A percentile compares a stretch with the other conserved stretches of the same genome.
Conservation (phyloP, 768 basidiomycete genomes). For the Russula abietina region DNA sequence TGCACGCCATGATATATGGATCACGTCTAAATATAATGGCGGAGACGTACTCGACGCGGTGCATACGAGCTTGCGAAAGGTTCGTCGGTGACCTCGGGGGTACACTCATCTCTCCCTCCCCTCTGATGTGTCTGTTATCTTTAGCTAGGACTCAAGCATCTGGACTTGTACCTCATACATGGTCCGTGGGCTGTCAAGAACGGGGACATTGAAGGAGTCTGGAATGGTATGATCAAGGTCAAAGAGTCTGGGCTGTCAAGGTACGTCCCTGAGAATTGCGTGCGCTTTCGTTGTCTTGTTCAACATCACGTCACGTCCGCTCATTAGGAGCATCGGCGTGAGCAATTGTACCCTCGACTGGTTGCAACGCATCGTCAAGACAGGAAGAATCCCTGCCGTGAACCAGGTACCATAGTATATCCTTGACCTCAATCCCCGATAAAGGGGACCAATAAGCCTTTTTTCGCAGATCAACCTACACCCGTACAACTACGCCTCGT, state of each 20-base stretch:
- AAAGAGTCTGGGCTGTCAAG: slow-evolving; percentile 39
- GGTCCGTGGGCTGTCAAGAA: slow-evolving; percentile 32
- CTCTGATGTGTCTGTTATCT: background rate
- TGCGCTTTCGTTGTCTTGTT: background rate
- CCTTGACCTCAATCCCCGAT: too few species aligned
- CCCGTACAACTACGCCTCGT: slow-evolving; percentile 62
- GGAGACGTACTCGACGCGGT: slow-evolving; percentile 37
- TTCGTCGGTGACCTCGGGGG: slow-evolving; percentile 30
- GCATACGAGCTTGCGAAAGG: slow-evolving; percentile 43
- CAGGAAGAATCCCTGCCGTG: slow-evolving; percentile 54
- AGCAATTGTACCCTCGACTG: slow-evolving; percentile 56
- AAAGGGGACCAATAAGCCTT: background rate
- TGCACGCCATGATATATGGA: slow-evolving; percentile 33
- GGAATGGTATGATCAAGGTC: slow-evolving; percentile 54
- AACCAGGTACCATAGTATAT: slow-evolving; percentile 51
- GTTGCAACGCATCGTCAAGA: slow-evolving; percentile 46
- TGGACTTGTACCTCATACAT: slow-evolving; percentile 73
- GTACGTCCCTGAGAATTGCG: slow-evolving; percentile 23
- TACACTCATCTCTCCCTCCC: background rate
- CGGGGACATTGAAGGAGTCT: slow-evolving; percentile 37
- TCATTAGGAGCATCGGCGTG: slow-evolving; percentile 60
- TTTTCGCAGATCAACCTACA: slow-evolving; percentile 53
- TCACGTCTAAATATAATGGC: slow-evolving; percentile 45
- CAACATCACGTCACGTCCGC: background rate
- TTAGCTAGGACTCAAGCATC: slow-evolving; percentile 54